Evolutionary conservation across 2,329 filamentous ascomycete species (phyloP), one percentile per base, ranked within the genome.

Genomic region (Neocatenulostroma microsporum): DNA sequence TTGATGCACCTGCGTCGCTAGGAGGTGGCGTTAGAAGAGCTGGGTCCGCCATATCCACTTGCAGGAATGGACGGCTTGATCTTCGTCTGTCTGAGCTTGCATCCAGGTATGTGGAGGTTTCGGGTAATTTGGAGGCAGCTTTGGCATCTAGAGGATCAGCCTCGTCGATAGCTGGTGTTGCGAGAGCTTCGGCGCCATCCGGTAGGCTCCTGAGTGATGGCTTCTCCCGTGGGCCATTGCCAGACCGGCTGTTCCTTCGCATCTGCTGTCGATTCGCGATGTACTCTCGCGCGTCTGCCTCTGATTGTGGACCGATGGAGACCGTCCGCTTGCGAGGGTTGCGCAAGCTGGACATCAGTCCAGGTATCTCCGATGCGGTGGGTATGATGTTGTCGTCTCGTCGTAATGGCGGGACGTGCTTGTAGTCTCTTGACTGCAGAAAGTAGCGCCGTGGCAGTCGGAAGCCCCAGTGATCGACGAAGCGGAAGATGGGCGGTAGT

Each of bases 201-300:
- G n/a, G n/a, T n/a, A n/a, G n/a, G n/a, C n/a, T n/a, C n/a, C 9
- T 15, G 28, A 14, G 23, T 11, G 35, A 17, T n/a, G 20, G 14
- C 8, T 11, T 13, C 10, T 11, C n/a, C n/a, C n/a, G n/a, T n/a
- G n/a, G n/a, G n/a, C n/a, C n/a, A n/a, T n/a, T n/a, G 10, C 33
- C 41, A n/a, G 67, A 70, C 17, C 70, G 63, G 50, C 76, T 80
- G 50, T 81, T 74, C 34, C 75, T 68, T 37, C 79, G 66, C 40
- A 70, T 68, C 47, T 80, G 75, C 49, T 94, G 86, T 14, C 89
- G 80, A 56, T 94, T 94, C 5, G 89, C 91, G 32, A 98, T 70
- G 14, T 87, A 86, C 66, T 98, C 91, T 63, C 95, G 94, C 17
- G 87, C 91, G 63, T 98, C 91, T 2, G 91, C 91, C 42, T 88